phyloP scores from a whole-genome alignment of 495 filamentous ascomycete genomes.

The Tuber magnatum region DNA sequence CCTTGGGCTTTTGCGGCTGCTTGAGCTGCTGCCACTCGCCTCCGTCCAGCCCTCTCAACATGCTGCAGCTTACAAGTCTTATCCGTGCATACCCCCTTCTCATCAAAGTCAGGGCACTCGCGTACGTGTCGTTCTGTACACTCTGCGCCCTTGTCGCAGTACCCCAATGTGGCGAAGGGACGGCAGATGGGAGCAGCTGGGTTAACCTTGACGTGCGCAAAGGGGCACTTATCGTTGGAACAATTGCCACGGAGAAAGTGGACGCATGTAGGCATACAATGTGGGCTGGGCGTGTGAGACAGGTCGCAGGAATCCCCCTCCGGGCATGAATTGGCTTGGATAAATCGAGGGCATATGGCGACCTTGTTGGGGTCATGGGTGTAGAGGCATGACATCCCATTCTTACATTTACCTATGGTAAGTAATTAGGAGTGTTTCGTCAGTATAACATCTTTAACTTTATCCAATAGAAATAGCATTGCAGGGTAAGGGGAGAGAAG shows the following conservation, averaged over 20 bases:
- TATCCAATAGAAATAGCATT: conserved; percentile 23
- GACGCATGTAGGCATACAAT: conserved; percentile 79
- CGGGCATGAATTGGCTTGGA: conserved; percentile 70
- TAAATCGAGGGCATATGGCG: conserved; percentile 81
- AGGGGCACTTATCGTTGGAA: conserved; percentile 79
- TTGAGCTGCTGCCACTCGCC: conserved; percentile 53
- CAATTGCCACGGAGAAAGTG: conserved; percentile 89
- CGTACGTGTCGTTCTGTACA: conserved; percentile 78
- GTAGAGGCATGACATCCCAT: conserved; percentile 58
- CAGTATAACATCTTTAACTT: conserved; percentile 32
- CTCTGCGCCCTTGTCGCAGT: conserved; percentile 72
- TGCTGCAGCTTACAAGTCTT: conserved; percentile 80
- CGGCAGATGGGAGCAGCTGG: conserved; percentile 76
- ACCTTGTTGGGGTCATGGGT: conserved; percentile 81
- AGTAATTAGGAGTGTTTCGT: conserved; percentile 28
- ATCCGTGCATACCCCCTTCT: conserved; percentile 73
- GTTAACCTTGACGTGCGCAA: conserved; percentile 77
- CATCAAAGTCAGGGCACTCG: conserved; percentile 94
- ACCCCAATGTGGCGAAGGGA: conserved; percentile 76
- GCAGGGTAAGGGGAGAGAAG: conserved; percentile 24
- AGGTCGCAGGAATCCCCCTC: conserved; percentile 81
- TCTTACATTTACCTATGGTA: conserved; percentile 40
- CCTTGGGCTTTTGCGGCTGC: conserved; percentile 29
- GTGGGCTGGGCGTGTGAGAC: conserved; percentile 79
- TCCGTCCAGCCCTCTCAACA: conserved; percentile 72